Base-by-base conservation (phyloP, 108 stramenopile species). In the Cyclotella cryptica region DNA sequence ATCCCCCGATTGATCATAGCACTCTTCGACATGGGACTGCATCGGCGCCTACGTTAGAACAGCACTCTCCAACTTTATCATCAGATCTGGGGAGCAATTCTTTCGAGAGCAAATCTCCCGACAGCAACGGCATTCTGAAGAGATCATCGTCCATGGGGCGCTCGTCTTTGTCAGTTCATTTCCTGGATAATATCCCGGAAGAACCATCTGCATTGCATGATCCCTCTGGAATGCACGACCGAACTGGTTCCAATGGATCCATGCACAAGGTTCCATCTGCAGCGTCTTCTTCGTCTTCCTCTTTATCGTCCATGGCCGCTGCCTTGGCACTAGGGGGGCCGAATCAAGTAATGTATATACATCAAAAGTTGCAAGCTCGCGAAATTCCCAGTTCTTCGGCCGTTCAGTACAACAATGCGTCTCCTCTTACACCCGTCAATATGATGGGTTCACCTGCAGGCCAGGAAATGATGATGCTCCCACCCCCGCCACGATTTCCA, bases 391-490 rank as follows among this genome's bases (percentile, higher is more conserved):
- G 55, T 57, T 27, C 57, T 9, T 22, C 30, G 51, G 24, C 60
- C 40, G 43, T 47, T 43, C 80, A 74, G 46, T 43, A 41, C 26
- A 63, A 66, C 53, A 75, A 43, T 47, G 57, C 64, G 14, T 88
- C 89, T 49, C 93, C 93, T 13, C 80, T 94, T n/a, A 90, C 90
- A 29, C 91, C 93, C 21, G 78, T 91, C 9, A 79, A 81, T 21
- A 83, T 89, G 82, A 76, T 92, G 75, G 88, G 90, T 44, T 72
- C 74, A 11, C 66, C 79, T 28, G 22, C 42, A 24, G 85, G 67
- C 2, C 86, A 89, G 18, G 93, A 94, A 83, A 88, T 70, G 74
- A 84, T 94, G 52, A 89, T 92, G 89, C 70, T 94, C 14, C 93
- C 93, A 12, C 89, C 89, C 45, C 85, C 87, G 14, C 72, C 84